Evolutionary conservation across 2,329 filamentous ascomycete species (phyloP).

Genomic region (Mycogone perniciosa): DNA sequence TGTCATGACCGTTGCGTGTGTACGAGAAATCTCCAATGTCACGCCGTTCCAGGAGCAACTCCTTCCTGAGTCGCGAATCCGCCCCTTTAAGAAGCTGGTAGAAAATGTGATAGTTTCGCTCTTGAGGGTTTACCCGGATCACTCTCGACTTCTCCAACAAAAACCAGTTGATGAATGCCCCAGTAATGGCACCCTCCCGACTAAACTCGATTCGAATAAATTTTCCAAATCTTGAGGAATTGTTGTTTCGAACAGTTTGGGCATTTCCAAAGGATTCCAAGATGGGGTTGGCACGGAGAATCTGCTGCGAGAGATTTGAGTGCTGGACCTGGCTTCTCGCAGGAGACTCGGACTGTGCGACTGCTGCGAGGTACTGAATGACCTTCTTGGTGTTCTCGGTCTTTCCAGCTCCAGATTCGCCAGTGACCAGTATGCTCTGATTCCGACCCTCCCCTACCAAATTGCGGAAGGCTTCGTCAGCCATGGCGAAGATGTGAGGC

Average conservation of each 20-base stretch:
- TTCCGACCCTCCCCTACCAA: constrained; percentile 92
- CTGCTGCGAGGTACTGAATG: constrained; percentile 94
- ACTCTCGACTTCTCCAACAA: constrained; percentile 96
- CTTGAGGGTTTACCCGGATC: constrained; percentile 76
- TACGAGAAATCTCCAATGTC: constrained; percentile 87
- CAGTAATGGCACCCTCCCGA: constrained; percentile 79
- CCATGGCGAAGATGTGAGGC: constrained; percentile 96
- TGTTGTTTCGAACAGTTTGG: constrained; percentile 96
- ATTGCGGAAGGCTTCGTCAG: constrained; percentile 92
- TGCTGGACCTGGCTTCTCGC: constrained; percentile 56
- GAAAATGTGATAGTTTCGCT: constrained; percentile 96
- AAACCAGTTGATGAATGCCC: constrained; percentile 98
- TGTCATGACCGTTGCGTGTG: constrained; percentile 84
- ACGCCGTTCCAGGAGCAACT: constrained; percentile 68
- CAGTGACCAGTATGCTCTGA: constrained; percentile 95
- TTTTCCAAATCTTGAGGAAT: constrained; percentile 96
- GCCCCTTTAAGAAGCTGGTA: constrained; percentile 91
- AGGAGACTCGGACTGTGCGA: constrained; percentile 76
- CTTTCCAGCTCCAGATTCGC: constrained; percentile 96
- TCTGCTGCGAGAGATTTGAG: constrained; percentile 91
- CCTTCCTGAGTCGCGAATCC: constrained; percentile 62
- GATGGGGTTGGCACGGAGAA: constrained; percentile 91
- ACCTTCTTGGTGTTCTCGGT: constrained; percentile 99
- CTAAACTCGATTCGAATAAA: constrained; percentile 98
- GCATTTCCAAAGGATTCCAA: constrained; percentile 97